Percentiles rank a stretch among this genome's conserved stretches.
Conservation (phyloP, 306 rosid genomes). For the Acacia crassicarpa region DNA sequence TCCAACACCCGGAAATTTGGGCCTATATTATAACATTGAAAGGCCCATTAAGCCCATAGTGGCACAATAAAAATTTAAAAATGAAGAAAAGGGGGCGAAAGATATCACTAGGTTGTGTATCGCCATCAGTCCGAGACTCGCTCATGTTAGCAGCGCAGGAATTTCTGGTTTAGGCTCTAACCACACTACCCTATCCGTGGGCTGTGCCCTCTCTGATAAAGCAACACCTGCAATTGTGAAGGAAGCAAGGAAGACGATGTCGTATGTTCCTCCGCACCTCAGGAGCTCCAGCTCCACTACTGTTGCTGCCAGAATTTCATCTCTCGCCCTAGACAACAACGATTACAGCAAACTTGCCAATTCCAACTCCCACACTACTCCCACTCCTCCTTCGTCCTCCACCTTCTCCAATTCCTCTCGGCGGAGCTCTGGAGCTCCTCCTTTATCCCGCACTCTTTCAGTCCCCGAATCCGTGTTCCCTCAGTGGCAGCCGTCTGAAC, state of each 20-base stretch:
- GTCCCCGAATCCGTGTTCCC: constrained; percentile 55
- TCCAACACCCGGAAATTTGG: background rate
- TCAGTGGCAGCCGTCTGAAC: constrained; percentile 78
- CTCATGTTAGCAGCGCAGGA: background rate
- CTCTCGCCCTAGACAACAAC: constrained; percentile 42
- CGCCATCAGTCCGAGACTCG: background rate
- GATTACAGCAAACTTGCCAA: constrained; percentile 52
- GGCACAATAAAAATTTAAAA: too few species aligned
- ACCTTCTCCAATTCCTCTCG: constrained; percentile 49
- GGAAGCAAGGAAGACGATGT: constrained; percentile 54
- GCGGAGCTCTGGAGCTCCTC: constrained; percentile 46
- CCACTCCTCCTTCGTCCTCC: constrained; percentile 26
- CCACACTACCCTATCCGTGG: background rate
- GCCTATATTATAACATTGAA: background rate
- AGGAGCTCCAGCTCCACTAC: constrained; percentile 56
- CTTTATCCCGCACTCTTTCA: constrained; percentile 33
- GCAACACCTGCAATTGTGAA: background rate
- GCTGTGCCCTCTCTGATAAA: background rate
- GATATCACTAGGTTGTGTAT: background rate
- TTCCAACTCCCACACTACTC: constrained; percentile 31
- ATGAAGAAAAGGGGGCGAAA: too few species aligned
- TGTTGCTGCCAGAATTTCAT: constrained; percentile 40
- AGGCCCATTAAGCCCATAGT: background rate
- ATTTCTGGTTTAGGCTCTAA: constrained; percentile 12
- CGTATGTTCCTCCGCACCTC: constrained; percentile 86